phyloP scores from a whole-genome alignment of 306 rosid species.

The Quercus robur region DNA sequence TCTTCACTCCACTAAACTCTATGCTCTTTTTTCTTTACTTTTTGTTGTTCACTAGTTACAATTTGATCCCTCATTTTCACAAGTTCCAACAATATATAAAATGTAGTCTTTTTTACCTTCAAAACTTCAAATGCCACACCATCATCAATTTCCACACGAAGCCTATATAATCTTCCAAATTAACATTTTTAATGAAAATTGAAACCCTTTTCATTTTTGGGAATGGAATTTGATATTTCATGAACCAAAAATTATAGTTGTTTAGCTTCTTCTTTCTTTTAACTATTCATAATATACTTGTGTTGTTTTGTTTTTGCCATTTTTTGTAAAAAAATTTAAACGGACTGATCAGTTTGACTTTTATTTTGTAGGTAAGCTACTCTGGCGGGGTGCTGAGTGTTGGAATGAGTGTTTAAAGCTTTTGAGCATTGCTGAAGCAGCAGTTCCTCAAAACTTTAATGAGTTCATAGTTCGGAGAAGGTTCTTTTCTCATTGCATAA shows the following conservation, averaged over 20 bases:
- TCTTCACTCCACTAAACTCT: not conserved
- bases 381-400: constrained; percentile 83
- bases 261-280: too few relatives aligned
- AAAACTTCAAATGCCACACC: too few relatives aligned
- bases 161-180: too few relatives aligned
- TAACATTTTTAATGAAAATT: too few relatives aligned
- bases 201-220: too few relatives aligned
- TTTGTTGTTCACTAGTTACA: not conserved
- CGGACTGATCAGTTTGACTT: not conserved
- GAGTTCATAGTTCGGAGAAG: constrained; percentile 49
- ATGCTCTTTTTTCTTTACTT: not conserved
- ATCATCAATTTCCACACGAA: too few relatives aligned
- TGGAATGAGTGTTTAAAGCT: constrained; percentile 82
- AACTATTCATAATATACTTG: too few relatives aligned
- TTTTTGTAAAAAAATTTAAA: not conserved
- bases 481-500: constrained; percentile 27
- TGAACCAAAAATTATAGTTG: too few relatives aligned
- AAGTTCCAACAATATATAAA: not conserved
- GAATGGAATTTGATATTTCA: too few relatives aligned
- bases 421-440: constrained; percentile 66
- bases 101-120: too few relatives aligned
- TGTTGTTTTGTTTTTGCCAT: too few relatives aligned
- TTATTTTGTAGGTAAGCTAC: constrained; percentile 50
- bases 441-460: constrained; percentile 29
- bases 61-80: constrained; percentile 1